Conservation (phyloP, 768 basidiomycete species). For the Boletus pseudo-olivaceus region DNA sequence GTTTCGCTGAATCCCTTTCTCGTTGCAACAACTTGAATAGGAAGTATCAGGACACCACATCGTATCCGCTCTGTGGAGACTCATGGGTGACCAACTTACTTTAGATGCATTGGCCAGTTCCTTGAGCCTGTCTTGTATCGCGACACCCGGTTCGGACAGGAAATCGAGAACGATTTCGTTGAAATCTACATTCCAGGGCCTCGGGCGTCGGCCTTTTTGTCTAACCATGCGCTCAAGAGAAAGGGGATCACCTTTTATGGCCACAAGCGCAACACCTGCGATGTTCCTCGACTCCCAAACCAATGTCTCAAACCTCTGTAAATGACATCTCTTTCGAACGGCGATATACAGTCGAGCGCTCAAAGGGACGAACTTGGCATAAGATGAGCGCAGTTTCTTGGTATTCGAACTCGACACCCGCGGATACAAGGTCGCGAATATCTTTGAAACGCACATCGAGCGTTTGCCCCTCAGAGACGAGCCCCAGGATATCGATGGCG, state of each 20-base stretch:
- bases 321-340: background rate
- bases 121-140: constrained; percentile 10
- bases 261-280: constrained; percentile 13
- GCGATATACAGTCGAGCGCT: background rate
- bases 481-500: constrained; percentile 1
- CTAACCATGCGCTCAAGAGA: background rate
- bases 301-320: constrained; percentile 12
- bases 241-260: constrained; percentile 9
- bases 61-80: background rate
- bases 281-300: constrained; percentile 19
- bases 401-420: constrained; percentile 4
- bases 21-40: constrained; percentile 9
- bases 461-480: constrained; percentile 12
- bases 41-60: background rate
- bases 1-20: constrained; percentile 4
- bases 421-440: constrained; percentile 7
- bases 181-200: constrained; percentile 9
- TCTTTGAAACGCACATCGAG: constrained; percentile 14
- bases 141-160: constrained; percentile 8
- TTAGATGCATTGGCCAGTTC: constrained; percentile 10
- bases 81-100: background rate
- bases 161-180: constrained; percentile 20
- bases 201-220: background rate
- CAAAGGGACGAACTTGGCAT: constrained; percentile 6
- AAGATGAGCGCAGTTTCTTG: constrained; percentile 7